These are phyloP conservation scores for Fagopyrum homotropicum DNA, from an alignment of 148 eudicot genomes.

Conservation along the genomic window DNA sequence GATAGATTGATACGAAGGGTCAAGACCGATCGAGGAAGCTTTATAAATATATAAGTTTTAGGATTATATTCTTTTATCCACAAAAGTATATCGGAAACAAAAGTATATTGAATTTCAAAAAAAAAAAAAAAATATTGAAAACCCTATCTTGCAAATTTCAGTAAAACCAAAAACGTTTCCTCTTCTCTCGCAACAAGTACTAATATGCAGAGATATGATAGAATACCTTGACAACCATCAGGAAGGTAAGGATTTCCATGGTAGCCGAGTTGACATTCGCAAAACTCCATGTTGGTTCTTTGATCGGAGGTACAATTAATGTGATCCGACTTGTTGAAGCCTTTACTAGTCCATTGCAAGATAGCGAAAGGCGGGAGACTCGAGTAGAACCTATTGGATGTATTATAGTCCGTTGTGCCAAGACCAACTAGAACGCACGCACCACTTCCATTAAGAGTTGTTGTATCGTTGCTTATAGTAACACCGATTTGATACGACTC, in stretches of 20 bases:
- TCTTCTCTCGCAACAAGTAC: no score
- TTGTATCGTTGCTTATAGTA: neutral
- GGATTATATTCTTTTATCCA: no score
- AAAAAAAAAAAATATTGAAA: no score
- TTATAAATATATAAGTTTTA: no score
- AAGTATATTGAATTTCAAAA: no score
- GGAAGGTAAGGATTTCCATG: constrained; percentile 1
- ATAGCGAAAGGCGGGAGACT: neutral
- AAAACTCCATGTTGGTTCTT: neutral
- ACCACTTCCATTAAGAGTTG: no score
- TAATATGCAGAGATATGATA: no score
- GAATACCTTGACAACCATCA: neutral
- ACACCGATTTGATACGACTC: neutral
- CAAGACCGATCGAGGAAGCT: no score
- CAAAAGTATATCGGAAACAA: no score
- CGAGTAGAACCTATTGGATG: neutral
- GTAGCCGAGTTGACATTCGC: neutral
- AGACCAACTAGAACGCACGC: neutral
- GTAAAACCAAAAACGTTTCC: no score
- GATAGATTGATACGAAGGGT: no score
- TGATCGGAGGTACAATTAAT: neutral
- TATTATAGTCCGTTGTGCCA: neutral
- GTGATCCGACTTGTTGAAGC: neutral
- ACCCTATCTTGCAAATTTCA: no score
- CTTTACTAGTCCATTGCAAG: neutral